Evolutionary conservation across 163 green algal genomes (phyloP).

Genomic region (Chloromonas sp.): DNA sequence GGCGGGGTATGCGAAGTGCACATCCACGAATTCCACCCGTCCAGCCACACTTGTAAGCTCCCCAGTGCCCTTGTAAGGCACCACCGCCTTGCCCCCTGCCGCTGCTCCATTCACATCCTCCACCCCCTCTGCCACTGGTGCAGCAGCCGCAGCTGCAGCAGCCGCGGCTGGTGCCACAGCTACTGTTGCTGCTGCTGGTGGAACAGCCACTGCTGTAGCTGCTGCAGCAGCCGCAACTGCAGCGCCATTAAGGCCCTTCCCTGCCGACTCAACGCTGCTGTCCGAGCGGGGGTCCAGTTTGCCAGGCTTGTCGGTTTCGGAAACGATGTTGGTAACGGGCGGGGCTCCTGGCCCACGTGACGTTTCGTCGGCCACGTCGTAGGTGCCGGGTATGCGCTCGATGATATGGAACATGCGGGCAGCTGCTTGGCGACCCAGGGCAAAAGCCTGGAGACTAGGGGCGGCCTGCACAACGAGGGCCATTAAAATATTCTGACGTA

Average conservation of each 20-base stretch:
- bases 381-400: conserved; percentile 35
- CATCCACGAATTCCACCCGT: conserved; percentile 55
- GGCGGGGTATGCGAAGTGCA: conserved; percentile 75
- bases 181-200: neutral
- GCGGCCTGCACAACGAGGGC: conserved; percentile 33
- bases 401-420: conserved; percentile 53
- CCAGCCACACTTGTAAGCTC: conserved; percentile 35
- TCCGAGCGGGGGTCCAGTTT: no score
- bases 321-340: no score
- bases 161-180: neutral
- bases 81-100: neutral
- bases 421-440: conserved; percentile 35
- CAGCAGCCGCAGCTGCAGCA: neutral
- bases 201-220: neutral
- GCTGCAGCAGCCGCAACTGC: no score
- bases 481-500: no score
- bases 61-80: neutral
- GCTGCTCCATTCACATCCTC: neutral
- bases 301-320: no score
- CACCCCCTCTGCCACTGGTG: neutral
- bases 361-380: conserved; percentile 24
- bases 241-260: no score
- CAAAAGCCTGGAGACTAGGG: conserved; percentile 42
- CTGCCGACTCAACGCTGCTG: no score
- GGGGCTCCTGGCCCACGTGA: no score